A percentile compares a stretch with the other conserved stretches of the same genome.
Conservation (phyloP, 148 eudicot genomes). For the Chenopodium berlandieri region DNA sequence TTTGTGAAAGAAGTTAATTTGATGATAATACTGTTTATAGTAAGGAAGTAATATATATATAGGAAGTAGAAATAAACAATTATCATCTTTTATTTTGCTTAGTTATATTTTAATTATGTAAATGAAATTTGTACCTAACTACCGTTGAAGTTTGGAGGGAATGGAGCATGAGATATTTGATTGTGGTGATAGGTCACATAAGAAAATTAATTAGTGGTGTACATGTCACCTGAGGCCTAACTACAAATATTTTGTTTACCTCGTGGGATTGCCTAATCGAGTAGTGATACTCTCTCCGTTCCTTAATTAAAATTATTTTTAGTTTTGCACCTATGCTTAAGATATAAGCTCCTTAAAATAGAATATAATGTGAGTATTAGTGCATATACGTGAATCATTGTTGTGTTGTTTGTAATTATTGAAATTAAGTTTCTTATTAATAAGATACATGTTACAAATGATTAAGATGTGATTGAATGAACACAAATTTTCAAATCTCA, state of each 20-base stretch:
- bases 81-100: neutral
- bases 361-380: no score
- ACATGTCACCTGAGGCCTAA: constrained; percentile 35
- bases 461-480: no score
- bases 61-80: neutral
- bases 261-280: neutral
- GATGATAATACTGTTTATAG: constrained; percentile 16
- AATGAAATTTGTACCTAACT: constrained; percentile 60
- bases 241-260: neutral
- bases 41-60: neutral
- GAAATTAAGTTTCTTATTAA: no score
- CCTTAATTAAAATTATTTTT: neutral
- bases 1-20: neutral
- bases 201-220: constrained; percentile 16
- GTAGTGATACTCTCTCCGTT: neutral
- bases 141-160: constrained; percentile 42
- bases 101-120: neutral
- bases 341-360: no score
- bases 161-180: constrained; percentile 46
- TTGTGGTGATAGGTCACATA: constrained; percentile 13
- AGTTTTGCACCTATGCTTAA: no score
- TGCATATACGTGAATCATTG: no score
- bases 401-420: no score
- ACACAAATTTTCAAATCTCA: no score
- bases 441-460: no score